These are phyloP conservation scores for Solanum dulcamara DNA, from an alignment of 257 asterid genomes.

Conservation along the genomic window DNA sequence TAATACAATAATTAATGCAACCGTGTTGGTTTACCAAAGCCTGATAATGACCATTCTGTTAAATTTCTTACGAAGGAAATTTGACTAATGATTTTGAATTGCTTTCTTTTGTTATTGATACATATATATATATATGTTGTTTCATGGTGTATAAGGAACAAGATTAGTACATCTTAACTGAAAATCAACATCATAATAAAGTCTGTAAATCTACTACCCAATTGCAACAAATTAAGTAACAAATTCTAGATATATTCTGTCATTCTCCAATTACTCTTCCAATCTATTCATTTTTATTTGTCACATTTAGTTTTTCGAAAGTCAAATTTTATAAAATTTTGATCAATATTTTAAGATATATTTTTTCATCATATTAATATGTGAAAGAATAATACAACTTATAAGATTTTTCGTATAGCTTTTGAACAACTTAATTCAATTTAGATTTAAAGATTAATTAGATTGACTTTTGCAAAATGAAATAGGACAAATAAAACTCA, in stretches of 20 bases:
- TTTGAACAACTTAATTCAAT: too few species aligned
- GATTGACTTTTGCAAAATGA: too few species aligned
- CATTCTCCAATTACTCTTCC: background rate
- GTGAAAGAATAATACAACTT: too few species aligned
- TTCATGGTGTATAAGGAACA: background rate
- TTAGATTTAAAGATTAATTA: too few species aligned
- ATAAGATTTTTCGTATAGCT: too few species aligned
- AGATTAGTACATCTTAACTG: background rate
- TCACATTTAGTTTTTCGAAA: too few species aligned
- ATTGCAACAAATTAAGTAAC: background rate
- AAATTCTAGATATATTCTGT: background rate
- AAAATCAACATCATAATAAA: background rate
- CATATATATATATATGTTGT: background rate
- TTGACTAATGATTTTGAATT: background rate
- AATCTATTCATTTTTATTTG: background rate
- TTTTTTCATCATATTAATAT: too few species aligned
- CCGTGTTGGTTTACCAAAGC: background rate
- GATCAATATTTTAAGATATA: too few species aligned
- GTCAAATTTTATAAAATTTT: too few species aligned
- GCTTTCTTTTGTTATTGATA: background rate
- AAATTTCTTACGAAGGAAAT: background rate
- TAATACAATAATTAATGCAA: background rate
- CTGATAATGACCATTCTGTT: background rate
- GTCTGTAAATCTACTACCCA: background rate
- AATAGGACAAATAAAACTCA: too few species aligned